These are phyloP conservation scores for Beauveria sp. DNA, from an alignment of 2,329 filamentous ascomycete species.

Conservation along the genomic window DNA sequence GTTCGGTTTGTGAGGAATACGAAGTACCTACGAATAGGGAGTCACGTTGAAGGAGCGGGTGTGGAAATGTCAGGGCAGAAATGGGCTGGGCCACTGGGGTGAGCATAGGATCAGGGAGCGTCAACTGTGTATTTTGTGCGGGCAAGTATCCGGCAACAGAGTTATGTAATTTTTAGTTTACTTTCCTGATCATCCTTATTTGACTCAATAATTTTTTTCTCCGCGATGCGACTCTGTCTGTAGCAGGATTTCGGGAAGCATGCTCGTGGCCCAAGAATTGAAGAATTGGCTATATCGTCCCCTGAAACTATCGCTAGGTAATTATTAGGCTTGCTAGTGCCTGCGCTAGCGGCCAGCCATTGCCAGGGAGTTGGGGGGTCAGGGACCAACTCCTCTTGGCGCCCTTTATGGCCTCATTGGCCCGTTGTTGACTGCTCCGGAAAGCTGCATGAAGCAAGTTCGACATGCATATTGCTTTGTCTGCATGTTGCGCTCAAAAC, in stretches of 20 bases:
- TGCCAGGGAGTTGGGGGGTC: no score
- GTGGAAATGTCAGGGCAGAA: neutral
- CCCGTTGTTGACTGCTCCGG: neutral
- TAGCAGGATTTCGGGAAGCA: neutral
- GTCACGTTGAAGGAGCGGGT: neutral
- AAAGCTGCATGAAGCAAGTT: slow-evolving; percentile 8
- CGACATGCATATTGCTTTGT: slow-evolving; percentile 3
- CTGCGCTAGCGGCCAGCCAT: neutral
- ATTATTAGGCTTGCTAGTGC: neutral
- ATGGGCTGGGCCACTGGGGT: neutral
- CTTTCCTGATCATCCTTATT: no score
- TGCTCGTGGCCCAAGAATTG: no score
- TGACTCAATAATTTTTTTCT: no score
- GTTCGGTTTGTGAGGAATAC: neutral
- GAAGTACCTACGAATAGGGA: neutral
- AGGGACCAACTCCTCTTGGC: neutral
- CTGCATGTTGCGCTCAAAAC: neutral
- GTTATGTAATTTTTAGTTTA: neutral
- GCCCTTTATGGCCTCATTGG: neutral
- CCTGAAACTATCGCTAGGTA: slow-evolving; percentile 3
- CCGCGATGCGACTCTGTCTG: neutral
- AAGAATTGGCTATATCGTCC: neutral
- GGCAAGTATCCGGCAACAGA: neutral
- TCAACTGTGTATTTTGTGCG: neutral
- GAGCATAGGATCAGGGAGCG: neutral